Base-by-base conservation (phyloP, 179 eudicot genomes). In the Spinacia oleracea region DNA sequence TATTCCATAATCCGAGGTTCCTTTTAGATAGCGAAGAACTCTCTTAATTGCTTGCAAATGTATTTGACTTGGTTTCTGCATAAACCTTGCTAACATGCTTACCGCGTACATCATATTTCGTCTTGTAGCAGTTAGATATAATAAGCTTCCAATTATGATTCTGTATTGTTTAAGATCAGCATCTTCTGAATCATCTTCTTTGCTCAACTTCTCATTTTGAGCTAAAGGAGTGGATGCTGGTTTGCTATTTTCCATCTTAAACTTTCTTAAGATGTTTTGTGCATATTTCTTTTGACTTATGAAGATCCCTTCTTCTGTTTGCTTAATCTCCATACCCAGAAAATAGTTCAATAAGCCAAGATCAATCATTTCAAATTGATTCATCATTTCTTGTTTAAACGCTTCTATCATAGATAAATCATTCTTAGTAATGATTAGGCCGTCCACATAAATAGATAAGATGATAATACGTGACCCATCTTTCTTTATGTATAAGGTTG, bases 371-470 rank as follows among this genome's bases (percentile, higher is more conserved):
- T 65, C 10, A 27, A 60, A 60, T 27, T 60, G 65, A 60, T 12
- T 65, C 70, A 65, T 68, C 72, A 68, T 38, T 38, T 68, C 50
- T 68, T 6, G 50, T 18, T 68, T 68, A 42, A 38, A 68, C n/a
- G n/a, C 45, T 2, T 65, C 70, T 65, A 65, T 32, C 45, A 34
- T 32, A 15, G 42, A 1, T 3, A 35, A 23, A 35, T 15, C 16
- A 23, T 38, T 40, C 40, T 50, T 29, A 38, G 72, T 68, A 8
- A 68, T 68, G 29, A 32, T 65, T 32, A 65, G 70, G 9, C 34
- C 70, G n/a, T 68, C 29, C 27, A 68, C 50, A 68, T 38, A 68
- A 68, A 38, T 50, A 16, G 72, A 45, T 10, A 6, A 45, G 48
- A 45, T 45, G 48, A 45, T 7, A 45, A 45, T 45, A 10, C 8